Evolutionary conservation across 2,329 filamentous ascomycete species (phyloP), one percentile per base, ranked within the genome.

Genomic region (Talaromyces sp.): DNA sequence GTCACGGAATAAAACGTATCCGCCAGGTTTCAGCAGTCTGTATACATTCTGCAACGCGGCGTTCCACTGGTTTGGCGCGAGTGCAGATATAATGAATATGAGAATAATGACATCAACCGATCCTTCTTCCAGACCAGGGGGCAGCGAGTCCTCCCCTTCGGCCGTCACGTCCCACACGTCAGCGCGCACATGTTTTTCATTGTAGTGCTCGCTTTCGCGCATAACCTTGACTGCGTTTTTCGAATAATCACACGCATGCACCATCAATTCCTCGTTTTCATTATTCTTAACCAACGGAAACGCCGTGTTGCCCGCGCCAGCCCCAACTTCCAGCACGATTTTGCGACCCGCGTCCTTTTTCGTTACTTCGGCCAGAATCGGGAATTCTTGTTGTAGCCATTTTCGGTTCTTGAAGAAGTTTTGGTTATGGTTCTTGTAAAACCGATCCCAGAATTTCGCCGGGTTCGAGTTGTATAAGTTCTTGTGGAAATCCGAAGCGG

Each of bases 381-480:
- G 95, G 66, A 99, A 99, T 75, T 99, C 95, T 75, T 98, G 93
- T 66, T 90, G 89, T 33, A 99, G 80, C 95, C 95, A 99, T 75
- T 98, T 98, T 65, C 95, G 86, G 73, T 99, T 90, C 78, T 99
- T 99, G 86, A 99, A 99, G 78, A 99, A 99, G 72, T 98, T 98
- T 70, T 88, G 85, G 22, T 90, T 91, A 77, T 99, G 98, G 79
- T 98, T 96, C 78, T 95, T 93, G 82, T 99, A 99, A 78, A 99
- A 99, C 60, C 90, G 80, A 71, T 99, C 95, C 95, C 95, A 99
- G 91, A 92, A 98, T 76, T 92, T 96, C 64, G 91, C 93, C 0
- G 95, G 95, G 66, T 96, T 86, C 53, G 83, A 81, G 74, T 97
- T 98, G 81, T 97, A 97, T 67, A 92, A 90, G 69, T 80, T 85